phyloP scores from a whole-genome alignment of 2,329 filamentous ascomycete genomes.

The Pseudopyricularia javanii region DNA sequence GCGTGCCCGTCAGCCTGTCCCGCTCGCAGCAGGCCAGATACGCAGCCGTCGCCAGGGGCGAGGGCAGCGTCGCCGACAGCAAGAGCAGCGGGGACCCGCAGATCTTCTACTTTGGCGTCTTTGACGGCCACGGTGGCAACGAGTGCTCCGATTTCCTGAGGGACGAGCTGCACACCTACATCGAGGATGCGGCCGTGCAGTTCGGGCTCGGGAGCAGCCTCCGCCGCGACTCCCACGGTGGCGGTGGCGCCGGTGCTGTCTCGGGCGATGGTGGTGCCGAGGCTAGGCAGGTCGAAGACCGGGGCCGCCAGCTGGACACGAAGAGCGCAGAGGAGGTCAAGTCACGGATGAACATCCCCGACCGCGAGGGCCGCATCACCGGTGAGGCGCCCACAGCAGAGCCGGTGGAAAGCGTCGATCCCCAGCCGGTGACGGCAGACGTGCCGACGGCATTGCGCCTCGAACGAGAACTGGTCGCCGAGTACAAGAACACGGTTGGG shows the following conservation, averaged over 20 bases:
- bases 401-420: slow-evolving; percentile 18
- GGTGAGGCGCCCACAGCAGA: slow-evolving; percentile 24
- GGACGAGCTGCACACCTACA: slow-evolving; percentile 75
- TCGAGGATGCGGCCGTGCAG: slow-evolving; percentile 65
- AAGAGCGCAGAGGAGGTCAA: slow-evolving; percentile 35
- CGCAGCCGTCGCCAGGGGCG: slow-evolving; percentile 32
- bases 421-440: slow-evolving; percentile 36
- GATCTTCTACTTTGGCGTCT: slow-evolving; percentile 94
- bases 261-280: neutral
- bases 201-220: slow-evolving; percentile 74
- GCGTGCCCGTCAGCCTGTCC: slow-evolving; percentile 53
- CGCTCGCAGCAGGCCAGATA: slow-evolving; percentile 13
- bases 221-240: slow-evolving; percentile 23
- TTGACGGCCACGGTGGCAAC: slow-evolving; percentile 86
- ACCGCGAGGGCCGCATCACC: slow-evolving; percentile 17
- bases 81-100: slow-evolving; percentile 74
- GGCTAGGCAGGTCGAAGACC: slow-evolving; percentile 3
- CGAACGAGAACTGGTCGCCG: slow-evolving; percentile 57
- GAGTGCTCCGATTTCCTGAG: slow-evolving; percentile 81
- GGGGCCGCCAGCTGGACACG: slow-evolving; percentile 26
- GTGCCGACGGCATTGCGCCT: slow-evolving; percentile 52
- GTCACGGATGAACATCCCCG: slow-evolving; percentile 21
- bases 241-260: neutral
- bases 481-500: slow-evolving; percentile 76
- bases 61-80: slow-evolving; percentile 60